phyloP scores from a whole-genome alignment of 441 rosid genomes.

The Adansonia grandidieri region DNA sequence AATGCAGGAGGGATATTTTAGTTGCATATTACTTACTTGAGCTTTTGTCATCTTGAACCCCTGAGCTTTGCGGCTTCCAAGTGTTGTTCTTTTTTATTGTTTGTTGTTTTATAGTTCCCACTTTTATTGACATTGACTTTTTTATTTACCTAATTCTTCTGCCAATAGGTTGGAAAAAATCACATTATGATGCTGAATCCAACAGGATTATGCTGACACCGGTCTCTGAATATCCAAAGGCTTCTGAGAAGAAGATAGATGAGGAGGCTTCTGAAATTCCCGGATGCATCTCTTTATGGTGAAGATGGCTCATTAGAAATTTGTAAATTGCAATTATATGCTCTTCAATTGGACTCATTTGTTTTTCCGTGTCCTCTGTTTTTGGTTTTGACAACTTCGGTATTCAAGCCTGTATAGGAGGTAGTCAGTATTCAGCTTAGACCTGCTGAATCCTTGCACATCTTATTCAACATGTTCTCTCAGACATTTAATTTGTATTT shows the following conservation, averaged over 20 bases:
- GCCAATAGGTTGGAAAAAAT: conserved; percentile 74
- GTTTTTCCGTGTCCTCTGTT: neutral
- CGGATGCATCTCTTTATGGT: conserved; percentile 55
- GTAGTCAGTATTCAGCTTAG: neutral
- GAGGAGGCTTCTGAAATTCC: conserved; percentile 45
- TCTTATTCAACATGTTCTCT: conserved; percentile 1
- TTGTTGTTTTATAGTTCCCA: conserved; percentile 24
- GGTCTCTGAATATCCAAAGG: conserved; percentile 67
- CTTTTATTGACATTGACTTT: conserved; percentile 22
- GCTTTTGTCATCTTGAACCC: conserved; percentile 89
- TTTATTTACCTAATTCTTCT: conserved; percentile 26
- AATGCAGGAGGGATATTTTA: conserved; percentile 81
- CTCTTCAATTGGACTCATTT: neutral
- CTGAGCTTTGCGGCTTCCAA: conserved; percentile 74
- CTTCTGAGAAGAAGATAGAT: conserved; percentile 47
- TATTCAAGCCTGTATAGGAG: neutral
- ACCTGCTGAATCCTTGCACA: neutral
- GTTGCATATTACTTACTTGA: conserved; percentile 89
- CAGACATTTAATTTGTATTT: neutral
- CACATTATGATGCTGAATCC: conserved; percentile 56
- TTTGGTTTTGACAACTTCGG: neutral
- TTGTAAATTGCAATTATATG: conserved; percentile 18
- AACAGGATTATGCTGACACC: conserved; percentile 57
- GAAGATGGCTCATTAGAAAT: conserved; percentile 91
- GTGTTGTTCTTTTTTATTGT: conserved; percentile 43